phyloP scores from a whole-genome alignment of 306 rosid species.

The Vigna angularis region DNA sequence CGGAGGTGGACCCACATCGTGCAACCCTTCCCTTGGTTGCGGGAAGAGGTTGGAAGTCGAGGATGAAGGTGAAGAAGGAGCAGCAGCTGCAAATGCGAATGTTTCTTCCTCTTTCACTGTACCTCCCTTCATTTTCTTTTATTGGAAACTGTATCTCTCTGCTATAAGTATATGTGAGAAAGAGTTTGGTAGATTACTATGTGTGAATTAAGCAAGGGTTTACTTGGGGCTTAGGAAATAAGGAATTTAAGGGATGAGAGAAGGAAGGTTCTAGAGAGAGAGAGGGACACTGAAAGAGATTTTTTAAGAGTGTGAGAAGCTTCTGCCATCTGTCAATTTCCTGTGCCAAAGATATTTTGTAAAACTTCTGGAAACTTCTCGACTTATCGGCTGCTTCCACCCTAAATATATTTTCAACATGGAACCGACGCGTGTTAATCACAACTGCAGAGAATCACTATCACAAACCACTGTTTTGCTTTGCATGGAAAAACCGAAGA shows the following conservation, averaged over 20 bases:
- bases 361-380: slow-evolving; percentile 65
- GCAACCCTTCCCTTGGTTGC: slow-evolving; percentile 79
- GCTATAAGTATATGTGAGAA: too few species aligned
- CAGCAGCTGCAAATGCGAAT: slow-evolving; percentile 26
- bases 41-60: slow-evolving; percentile 56
- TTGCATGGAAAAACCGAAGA: too few species aligned
- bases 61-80: slow-evolving; percentile 52
- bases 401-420: not conserved
- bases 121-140: slow-evolving; percentile 45
- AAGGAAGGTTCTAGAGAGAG: slow-evolving; percentile 67
- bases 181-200: not conserved
- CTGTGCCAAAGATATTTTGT: slow-evolving; percentile 34
- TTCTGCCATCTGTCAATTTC: slow-evolving; percentile 48
- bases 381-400: slow-evolving; percentile 15
- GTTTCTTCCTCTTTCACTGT: slow-evolving; percentile 64
- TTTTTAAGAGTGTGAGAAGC: slow-evolving; percentile 37
- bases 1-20: slow-evolving; percentile 91
- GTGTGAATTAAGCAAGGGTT: not conserved
- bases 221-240: not conserved
- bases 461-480: not conserved
- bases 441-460: not conserved
- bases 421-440: slow-evolving; percentile 16
- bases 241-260: slow-evolving; percentile 43
- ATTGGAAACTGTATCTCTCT: not conserved
- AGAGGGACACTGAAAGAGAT: too few species aligned